These are phyloP conservation scores for Orobanche coerulescens DNA, from an alignment of 257 asterid genomes.

Conservation along the genomic window DNA sequence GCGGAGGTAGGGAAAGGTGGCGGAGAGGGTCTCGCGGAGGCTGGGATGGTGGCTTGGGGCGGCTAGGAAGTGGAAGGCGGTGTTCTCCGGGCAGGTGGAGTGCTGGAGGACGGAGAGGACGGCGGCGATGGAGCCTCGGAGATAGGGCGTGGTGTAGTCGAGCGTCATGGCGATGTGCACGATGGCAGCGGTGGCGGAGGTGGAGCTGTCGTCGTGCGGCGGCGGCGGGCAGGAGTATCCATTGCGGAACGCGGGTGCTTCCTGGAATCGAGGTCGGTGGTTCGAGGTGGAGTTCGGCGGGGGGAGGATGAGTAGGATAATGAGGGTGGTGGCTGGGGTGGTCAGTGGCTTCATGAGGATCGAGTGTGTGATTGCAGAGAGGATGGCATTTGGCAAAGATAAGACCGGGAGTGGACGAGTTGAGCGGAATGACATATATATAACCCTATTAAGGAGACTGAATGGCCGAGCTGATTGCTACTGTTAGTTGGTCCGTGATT, in stretches of 20 bases:
- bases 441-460: too few species aligned
- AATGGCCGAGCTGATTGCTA: constrained; percentile 9
- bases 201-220: too few species aligned
- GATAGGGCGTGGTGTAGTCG: constrained; percentile 81
- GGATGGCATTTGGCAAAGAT: background rate
- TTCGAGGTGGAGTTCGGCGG: constrained; percentile 22
- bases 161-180: constrained; percentile 87
- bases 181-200: constrained; percentile 26
- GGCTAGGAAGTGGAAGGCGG: constrained; percentile 76
- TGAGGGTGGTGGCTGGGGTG: constrained; percentile 17
- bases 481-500: constrained; percentile 16
- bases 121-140: constrained; percentile 87
- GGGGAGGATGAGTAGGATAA: constrained; percentile 23
- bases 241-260: constrained; percentile 87
- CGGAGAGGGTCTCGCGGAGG: constrained; percentile 47
- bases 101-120: constrained; percentile 83
- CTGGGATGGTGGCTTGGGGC: constrained; percentile 36
- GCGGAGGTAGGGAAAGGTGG: constrained; percentile 75
- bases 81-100: constrained; percentile 78
- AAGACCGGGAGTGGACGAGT: background rate
- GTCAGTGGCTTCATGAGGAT: background rate
- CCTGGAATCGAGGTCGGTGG: constrained; percentile 47
- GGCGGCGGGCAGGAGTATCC: constrained; percentile 48
- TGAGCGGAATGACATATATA: constrained; percentile 25
- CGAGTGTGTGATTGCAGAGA: constrained; percentile 4